phyloP scores from a whole-genome alignment of 2,329 filamentous ascomycete species.

The Penicillium concentricum region DNA sequence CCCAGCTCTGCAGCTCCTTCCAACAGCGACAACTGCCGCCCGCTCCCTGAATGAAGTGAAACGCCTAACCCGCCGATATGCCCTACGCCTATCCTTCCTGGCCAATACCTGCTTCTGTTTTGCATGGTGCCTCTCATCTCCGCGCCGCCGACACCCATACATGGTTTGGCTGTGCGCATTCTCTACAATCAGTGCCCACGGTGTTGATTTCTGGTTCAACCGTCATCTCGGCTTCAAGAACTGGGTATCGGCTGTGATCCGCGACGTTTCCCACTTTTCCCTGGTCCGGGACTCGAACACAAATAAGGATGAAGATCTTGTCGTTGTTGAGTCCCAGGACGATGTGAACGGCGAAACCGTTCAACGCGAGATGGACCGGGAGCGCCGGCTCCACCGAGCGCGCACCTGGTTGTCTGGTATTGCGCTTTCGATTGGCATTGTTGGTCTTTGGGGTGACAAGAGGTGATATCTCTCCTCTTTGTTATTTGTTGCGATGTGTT shows the following conservation, averaged over 20 bases:
- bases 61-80: conserved; percentile 62
- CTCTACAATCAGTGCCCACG: conserved; percentile 44
- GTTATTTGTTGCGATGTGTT: not conserved
- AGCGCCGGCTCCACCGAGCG: conserved; percentile 39
- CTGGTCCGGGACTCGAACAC: conserved; percentile 15
- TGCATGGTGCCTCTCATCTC: conserved; percentile 74
- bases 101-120: conserved; percentile 71
- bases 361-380: conserved; percentile 44
- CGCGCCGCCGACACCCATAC: conserved; percentile 78
- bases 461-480: conserved; percentile 1
- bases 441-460: conserved; percentile 51
- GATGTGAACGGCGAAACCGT: conserved; percentile 49
- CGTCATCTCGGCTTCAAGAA: conserved; percentile 55
- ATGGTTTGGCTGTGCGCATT: conserved; percentile 80
- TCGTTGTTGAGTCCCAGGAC: conserved; percentile 39
- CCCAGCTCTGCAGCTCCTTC: conserved; percentile 76
- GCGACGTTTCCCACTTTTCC: conserved; percentile 43
- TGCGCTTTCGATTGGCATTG: conserved; percentile 47
- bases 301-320: conserved; percentile 39
- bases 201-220: conserved; percentile 72
- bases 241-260: conserved; percentile 35
- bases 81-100: conserved; percentile 66
- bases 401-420: conserved; percentile 42
- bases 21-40: conserved; percentile 69
- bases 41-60: conserved; percentile 69